Percentiles rank a stretch among this genome's conserved stretches.
Conservation (phyloP, 768 basidiomycete genomes). For the Lentinula boryana region DNA sequence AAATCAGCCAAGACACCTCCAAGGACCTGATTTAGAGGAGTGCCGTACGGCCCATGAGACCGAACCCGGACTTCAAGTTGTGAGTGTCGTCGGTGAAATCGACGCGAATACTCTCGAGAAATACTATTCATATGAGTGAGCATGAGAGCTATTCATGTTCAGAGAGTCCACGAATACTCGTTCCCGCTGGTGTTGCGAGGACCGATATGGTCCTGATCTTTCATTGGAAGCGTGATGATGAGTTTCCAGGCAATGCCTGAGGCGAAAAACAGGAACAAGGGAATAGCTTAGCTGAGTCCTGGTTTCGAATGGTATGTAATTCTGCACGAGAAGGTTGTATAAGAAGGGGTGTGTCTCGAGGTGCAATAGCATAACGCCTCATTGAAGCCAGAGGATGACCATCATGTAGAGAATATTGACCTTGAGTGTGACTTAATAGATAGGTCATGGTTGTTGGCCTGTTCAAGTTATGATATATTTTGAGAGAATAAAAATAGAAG, state of each 20-base stretch:
- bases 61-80: no score
- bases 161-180: not conserved
- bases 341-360: not conserved
- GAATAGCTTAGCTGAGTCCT: not conserved
- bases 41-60: not conserved
- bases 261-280: not conserved
- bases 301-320: not conserved
- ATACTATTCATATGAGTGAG: not conserved
- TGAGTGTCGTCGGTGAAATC: not conserved
- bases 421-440: not conserved
- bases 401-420: not conserved
- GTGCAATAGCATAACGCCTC: not conserved
- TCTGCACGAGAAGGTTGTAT: not conserved
- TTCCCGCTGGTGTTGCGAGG: not conserved
- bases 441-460: not conserved
- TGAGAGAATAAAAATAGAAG: not conserved
- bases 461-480: no score
- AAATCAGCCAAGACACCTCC: conserved; percentile 3
- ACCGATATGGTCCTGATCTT: not conserved
- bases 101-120: not conserved
- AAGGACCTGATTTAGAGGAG: not conserved
- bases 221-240: not conserved
- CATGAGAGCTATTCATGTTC: not conserved
- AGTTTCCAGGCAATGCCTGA: not conserved
- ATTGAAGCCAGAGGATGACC: not conserved